These are phyloP conservation scores for Talaromyces sp. DNA, from an alignment of 2,329 filamentous ascomycete genomes.

Conservation along the genomic window DNA sequence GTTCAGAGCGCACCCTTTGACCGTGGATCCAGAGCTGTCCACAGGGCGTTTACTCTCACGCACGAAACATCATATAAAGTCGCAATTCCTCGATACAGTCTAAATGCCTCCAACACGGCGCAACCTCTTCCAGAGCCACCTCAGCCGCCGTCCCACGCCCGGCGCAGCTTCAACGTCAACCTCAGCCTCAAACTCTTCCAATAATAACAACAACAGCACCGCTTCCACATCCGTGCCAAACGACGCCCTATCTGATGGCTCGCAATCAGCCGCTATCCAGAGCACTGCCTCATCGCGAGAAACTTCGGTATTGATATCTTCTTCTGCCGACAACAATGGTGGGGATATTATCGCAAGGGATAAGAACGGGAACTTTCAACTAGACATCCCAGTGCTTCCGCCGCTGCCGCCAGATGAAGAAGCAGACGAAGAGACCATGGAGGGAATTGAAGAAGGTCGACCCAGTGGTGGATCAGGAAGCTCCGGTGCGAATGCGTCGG, in stretches of 20 bases:
- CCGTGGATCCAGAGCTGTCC: not conserved
- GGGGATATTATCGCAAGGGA: constrained; percentile 48
- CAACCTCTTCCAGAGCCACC: constrained; percentile 11
- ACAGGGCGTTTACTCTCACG: not conserved
- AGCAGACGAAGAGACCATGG: constrained; percentile 33
- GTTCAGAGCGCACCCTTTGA: too few relatives aligned
- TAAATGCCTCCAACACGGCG: constrained; percentile 11
- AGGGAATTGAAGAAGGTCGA: constrained; percentile 47
- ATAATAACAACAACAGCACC: not conserved
- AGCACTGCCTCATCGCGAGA: not conserved
- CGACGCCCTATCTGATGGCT: not conserved
- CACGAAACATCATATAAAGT: not conserved
- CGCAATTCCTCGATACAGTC: not conserved
- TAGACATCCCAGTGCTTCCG: constrained; percentile 42
- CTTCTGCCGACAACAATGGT: constrained; percentile 28
- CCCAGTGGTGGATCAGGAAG: constrained; percentile 50
- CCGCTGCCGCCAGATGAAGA: constrained; percentile 31
- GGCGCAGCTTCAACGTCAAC: not conserved
- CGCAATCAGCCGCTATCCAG: not conserved
- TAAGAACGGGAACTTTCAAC: constrained; percentile 43
- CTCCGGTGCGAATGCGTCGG: constrained; percentile 48
- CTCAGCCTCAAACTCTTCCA: not conserved
- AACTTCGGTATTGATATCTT: constrained; percentile 5
- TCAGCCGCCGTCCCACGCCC: constrained; percentile 8
- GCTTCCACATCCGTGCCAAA: not conserved